These are phyloP conservation scores for Thraustotheca clavata DNA, from an alignment of 352 stramenopile genomes.

Conservation along the genomic window DNA sequence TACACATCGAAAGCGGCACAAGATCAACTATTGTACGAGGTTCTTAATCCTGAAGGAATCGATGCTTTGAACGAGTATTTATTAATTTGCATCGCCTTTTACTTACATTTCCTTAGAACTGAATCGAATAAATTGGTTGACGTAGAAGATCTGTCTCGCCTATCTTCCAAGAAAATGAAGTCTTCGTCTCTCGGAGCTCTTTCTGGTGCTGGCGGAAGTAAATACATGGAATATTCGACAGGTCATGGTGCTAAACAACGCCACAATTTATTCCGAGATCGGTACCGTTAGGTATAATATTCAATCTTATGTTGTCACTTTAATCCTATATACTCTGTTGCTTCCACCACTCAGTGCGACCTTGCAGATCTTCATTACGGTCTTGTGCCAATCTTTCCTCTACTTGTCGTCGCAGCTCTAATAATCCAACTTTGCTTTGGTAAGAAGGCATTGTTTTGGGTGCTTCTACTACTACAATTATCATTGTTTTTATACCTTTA, in stretches of 20 bases:
- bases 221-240: constrained; percentile 84
- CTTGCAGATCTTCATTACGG: neutral
- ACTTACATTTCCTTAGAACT: too few relatives aligned
- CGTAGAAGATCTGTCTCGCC: constrained; percentile 68
- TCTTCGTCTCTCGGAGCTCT: constrained; percentile 58
- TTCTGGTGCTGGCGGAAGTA: constrained; percentile 63
- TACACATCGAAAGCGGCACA: constrained; percentile 77
- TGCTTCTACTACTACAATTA: neutral
- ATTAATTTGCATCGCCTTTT: too few relatives aligned
- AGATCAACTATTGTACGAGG: constrained; percentile 62
- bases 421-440: neutral
- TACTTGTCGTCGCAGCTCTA: neutral
- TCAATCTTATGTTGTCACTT: neutral
- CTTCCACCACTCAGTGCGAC: neutral
- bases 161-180: constrained; percentile 78
- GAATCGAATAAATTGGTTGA: too few relatives aligned
- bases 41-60: constrained; percentile 62
- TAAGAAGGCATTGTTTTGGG: neutral
- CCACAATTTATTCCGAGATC: constrained; percentile 80
- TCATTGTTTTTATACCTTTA: neutral
- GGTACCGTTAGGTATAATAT: constrained; percentile 44
- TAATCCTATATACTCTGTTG: neutral
- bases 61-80: too few relatives aligned
- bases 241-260: constrained; percentile 74
- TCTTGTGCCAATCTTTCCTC: neutral